Evolutionary conservation across 257 asterid genomes (phyloP), one percentile per base, ranked within the genome.

Genomic region (Catharanthus roseus): DNA sequence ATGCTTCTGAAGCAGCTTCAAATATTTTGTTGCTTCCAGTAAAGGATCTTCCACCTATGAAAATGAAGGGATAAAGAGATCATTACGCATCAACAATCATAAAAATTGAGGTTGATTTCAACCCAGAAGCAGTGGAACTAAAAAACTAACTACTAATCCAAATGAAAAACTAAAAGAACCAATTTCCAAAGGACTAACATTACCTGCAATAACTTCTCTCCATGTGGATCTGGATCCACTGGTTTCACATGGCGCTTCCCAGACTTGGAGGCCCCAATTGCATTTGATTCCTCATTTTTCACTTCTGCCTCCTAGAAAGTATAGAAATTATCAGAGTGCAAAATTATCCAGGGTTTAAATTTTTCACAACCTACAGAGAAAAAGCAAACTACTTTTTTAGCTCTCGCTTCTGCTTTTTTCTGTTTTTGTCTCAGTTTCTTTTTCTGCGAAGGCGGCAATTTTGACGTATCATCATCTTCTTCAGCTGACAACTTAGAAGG

Each of bases 351-450:
- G 31, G 44, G 38, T 54, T 31, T 7, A 76, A 3, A n/a, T 10
- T 50, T n/a, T 1, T 62, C 44, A 26, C 31, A 29, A 41, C 60
- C 69, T 16, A 65, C n/a, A 60, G 65, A 61, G 66, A 65, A 47
- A 16, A 61, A 68, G 18, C 41, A n/a, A 10, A 38, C 75, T 86
- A 91, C 97, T 80, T 91, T 91, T 84, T 95, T 95, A 74, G 99
- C 97, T 72, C 95, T 90, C 58, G 96, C 97, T 84, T 91, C 97
- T 44, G 99, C 97, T 81, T 91, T 95, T 85, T 93, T 88, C 81
- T 88, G 95, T 76, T 87, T 95, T 82, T 95, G 97, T 81, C 87
- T 89, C 83, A 95, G 78, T 81, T 95, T 95, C 90, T 89, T 95
- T 77, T 90, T 92, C 86, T 95, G 99, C 70, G 97, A 82, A 70